phyloP scores from a whole-genome alignment of 768 basidiomycete genomes.

The Tylopilus plumbeoviolaceoides region DNA sequence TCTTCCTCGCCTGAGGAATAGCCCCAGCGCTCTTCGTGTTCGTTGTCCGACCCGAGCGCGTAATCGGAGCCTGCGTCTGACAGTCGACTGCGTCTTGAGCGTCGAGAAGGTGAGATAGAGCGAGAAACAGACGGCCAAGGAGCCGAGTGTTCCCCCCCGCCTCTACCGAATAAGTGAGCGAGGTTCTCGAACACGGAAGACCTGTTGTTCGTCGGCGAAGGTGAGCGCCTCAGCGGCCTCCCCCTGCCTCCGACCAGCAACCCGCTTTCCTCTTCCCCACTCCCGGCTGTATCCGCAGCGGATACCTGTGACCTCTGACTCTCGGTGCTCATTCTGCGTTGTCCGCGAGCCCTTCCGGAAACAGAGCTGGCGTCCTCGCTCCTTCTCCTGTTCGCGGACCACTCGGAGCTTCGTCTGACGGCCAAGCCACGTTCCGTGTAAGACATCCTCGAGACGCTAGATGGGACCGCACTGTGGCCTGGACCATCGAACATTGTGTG shows the following conservation, averaged over 20 bases:
- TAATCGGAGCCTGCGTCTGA: conserved; percentile 60
- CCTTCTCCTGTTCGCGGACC: conserved; percentile 46
- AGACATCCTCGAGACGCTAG: conserved; percentile 78
- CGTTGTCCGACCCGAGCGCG: conserved; percentile 50
- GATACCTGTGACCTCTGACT: conserved; percentile 38
- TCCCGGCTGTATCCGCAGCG: conserved; percentile 35
- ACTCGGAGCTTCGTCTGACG: conserved; percentile 51
- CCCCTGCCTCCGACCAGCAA: conserved; percentile 26
- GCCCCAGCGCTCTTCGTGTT: conserved; percentile 77
- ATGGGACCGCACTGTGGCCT: conserved; percentile 59
- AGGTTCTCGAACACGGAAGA: conserved; percentile 58
- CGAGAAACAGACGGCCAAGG: conserved; percentile 56
- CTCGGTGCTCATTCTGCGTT: conserved; percentile 44
- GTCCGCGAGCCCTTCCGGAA: conserved; percentile 28
- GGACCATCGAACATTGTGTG: conserved; percentile 78
- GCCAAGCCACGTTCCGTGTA: conserved; percentile 41
- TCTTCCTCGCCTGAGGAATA: conserved; percentile 86
- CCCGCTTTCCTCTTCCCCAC: conserved; percentile 35
- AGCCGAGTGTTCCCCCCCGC: conserved; percentile 37
- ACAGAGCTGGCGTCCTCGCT: conserved; percentile 43
- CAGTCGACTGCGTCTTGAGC: conserved; percentile 45
- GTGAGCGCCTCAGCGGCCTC: conserved; percentile 30
- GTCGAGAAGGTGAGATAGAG: conserved; percentile 45
- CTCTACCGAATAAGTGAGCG: conserved; percentile 63
- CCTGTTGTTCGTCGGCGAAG: conserved; percentile 38